Base-by-base conservation (phyloP, 768 basidiomycete genomes). In the Daedaleopsis nitida region DNA sequence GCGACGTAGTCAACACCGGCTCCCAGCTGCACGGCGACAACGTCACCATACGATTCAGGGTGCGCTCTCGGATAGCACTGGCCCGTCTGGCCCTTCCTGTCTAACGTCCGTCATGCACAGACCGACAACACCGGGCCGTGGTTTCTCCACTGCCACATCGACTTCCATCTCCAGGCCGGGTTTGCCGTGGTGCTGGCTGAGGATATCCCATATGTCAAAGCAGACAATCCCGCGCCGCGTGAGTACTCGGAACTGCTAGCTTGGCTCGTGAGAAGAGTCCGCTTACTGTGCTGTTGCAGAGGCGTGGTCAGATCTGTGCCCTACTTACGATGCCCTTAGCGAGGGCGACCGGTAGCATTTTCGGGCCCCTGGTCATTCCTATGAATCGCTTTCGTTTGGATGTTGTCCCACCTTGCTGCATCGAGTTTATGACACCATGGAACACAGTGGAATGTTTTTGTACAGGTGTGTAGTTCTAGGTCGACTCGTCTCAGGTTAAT, bases 51-150 rank as follows among this genome's bases (percentile, higher is more conserved):
- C 67, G 71, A 24, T 71, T 72, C 63, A 51, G 52, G 55, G 68
- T 66, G 38, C 35, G 63, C 50, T 1, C 27, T 32, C 35, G 21
- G 12, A 23, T 17, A 5, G 8, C 23, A 19, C n/a, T n/a, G n/a
- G 32, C 2, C 5, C 27, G 12, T 17, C 12, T 32, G 27, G 7
- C 27, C 27, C 8, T 52, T 7, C 14, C 24, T 13, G 19, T 8
- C 16, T 34, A 5, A 43, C 50, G 52, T 32, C 27, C 27, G 16
- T 23, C 23, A 27, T 37, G 12, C 4, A 9, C 24, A 67, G 64
- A 72, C 92, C 1, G 90, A 98, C 71, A 98, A 98, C 73, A 95
- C 96, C 0, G 96, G 96, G 9, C 86, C 83, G 7, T 95, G 92
- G 89, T 73, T 93, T 65, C 81, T 93, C 67, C 91, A 92, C 72